Base-by-base conservation (phyloP, 2,329 filamentous ascomycete genomes). In the Zasmidium angulare region DNA sequence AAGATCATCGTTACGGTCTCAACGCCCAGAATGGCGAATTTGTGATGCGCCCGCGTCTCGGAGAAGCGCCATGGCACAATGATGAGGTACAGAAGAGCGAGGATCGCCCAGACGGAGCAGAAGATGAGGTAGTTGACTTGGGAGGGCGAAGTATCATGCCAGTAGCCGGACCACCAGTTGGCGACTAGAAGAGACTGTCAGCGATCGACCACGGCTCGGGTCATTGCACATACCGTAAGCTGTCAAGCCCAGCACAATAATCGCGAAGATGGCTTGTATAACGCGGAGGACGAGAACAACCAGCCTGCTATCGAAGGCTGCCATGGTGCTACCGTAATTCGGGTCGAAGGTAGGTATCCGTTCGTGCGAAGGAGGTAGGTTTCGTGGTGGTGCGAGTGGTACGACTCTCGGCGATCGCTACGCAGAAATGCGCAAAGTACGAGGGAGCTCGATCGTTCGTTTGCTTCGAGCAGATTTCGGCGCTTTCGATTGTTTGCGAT, bases 51-150 rank as follows among this genome's bases (percentile, higher is more conserved):
- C n/a, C 51, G 29, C 22, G 78, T 78, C 23, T 68, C 64, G 53
- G 65, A 64, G 58, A 71, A 71, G 22, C 60, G 69, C 70, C 66
- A 70, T 0, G 90, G 89, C 2, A 86, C 80, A 52, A 93, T 63
- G 68, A 86, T 81, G 61, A 96, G 82, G 74, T 92, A 93, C 56
- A 83, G 74, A 31, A 93, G 81, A 1, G 79, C 78, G 63, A 95
- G 81, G 50, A 91, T 74, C 1, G 90, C 89, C 89, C 90, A 96
- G 66, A 92, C 79, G 46, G 86, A 80, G 72, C 82, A 82, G 82
- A 96, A 96, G 76, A 96, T 81, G 76, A 93, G 83, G 78, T 95
- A 96, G 76, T 87, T 86, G 72, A 89, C 79, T 36, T 82, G 77
- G 11, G 82, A 79, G 7, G 88, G 86, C 36, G 77, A 79, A 53